Evolutionary conservation across 257 asterid genomes (phyloP), one percentile per base, ranked within the genome.

Genomic region (Solanum paucissectum): DNA sequence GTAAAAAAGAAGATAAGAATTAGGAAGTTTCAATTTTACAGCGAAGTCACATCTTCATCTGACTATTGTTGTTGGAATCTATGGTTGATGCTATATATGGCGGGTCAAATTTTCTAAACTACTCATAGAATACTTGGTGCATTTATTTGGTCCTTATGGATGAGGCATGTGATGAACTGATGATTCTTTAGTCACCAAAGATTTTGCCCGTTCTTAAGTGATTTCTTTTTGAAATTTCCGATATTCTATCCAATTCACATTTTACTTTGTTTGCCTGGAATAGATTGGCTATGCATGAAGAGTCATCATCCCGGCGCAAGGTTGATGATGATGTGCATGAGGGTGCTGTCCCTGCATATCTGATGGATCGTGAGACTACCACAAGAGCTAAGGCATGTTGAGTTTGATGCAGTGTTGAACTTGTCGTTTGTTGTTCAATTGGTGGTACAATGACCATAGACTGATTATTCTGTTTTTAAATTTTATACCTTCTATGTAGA

Each of bases 301-400:
- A 97, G 92, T 94, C 98, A 73, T 93, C 96, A 32, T 87, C 89
- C 58, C 89, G 98, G 86, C 97, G 98, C 87, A 95, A 95, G 94
- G 98, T 94, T 91, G 99, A 96, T 74, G 99, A 97, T 68, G 91
- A 93, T 87, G 99, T 95, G 73, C 95, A 87, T 16, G 98, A 95
- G 49, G 99, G 99, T 27, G 98, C 99, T 87, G 87, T 94, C 88
- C 99, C 99, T 90, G 98, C 99, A 33, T 97, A 97, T 91, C 98
- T 97, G 88, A 95, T 97, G 82, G 99, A 97, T 89, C 99, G 99
- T 95, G 98, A 97, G 44, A 94, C 91, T 86, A 95, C 99, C 46
- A 91, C 98, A 27, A 92, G 99, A 89, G 98, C 98, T 1, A 97
- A 97, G 98, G 99, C 92, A 89, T 55, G 89, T 71, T 79, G 12